Evolutionary conservation across 169 alveolate species (phyloP).

Genomic region (Plasmodium cynomolgi): DNA sequence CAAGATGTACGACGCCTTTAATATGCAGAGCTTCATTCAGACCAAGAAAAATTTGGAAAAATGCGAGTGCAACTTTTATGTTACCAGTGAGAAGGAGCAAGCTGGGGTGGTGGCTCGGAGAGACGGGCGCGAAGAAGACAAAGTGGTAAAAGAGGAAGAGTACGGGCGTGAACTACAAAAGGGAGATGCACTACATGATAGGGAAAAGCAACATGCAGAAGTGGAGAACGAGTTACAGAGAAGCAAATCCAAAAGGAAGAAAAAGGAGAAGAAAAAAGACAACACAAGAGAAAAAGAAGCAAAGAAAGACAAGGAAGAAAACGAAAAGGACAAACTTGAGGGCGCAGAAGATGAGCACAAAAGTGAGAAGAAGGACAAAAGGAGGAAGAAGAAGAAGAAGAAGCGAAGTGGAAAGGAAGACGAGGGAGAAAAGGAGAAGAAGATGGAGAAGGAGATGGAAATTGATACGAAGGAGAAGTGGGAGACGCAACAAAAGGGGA

Average conservation of each 20-base stretch:
- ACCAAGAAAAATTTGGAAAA: constrained; percentile 24
- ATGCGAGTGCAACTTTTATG: constrained; percentile 14
- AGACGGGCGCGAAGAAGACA: not conserved
- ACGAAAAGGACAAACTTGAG: not conserved
- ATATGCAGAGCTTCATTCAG: constrained; percentile 16
- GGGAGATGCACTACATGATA: not conserved
- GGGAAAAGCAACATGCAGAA: not conserved
- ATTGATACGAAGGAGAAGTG: not conserved
- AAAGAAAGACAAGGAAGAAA: not conserved
- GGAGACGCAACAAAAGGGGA: not conserved
- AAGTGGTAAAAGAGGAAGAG: not conserved
- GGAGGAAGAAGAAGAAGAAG: not conserved
- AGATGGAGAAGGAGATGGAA: not conserved
- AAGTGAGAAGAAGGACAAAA: not conserved
- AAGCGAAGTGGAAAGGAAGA: not conserved
- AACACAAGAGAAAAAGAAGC: not conserved
- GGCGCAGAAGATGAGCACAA: not conserved
- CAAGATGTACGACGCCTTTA: constrained; percentile 21
- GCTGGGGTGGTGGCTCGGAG: not conserved
- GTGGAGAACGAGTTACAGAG: not conserved
- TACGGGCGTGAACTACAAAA: not conserved
- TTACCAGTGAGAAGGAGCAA: constrained; percentile 3
- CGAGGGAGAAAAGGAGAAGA: not conserved
- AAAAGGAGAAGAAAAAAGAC: not conserved
- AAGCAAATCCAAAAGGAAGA: not conserved